These are phyloP conservation scores for Arthrobotrys megalospora DNA, from an alignment of 2,329 filamentous ascomycete genomes.

Conservation along the genomic window DNA sequence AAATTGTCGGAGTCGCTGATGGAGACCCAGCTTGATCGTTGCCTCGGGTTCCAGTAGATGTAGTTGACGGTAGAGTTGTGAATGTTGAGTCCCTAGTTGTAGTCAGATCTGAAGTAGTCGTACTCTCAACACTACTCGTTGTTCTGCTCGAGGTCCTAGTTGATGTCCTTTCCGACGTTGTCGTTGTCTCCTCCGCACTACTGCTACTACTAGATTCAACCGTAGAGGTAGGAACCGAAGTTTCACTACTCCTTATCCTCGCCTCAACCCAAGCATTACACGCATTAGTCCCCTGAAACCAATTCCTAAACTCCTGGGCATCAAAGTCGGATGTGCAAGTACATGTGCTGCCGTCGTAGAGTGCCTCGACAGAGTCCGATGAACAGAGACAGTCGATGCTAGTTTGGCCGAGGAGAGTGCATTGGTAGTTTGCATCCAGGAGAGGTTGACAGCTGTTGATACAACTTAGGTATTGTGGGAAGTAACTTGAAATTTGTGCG, in stretches of 20 bases:
- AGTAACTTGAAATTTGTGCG: slow-evolving; percentile 42
- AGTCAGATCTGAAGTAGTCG: slow-evolving; percentile 23
- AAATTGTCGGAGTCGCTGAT: slow-evolving; percentile 22
- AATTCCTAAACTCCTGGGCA: slow-evolving; percentile 56
- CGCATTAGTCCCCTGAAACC: slow-evolving; percentile 49
- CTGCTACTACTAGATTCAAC: neutral
- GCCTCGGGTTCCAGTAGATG: slow-evolving; percentile 4
- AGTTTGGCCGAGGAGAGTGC: slow-evolving; percentile 34
- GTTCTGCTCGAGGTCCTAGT: slow-evolving; percentile 17
- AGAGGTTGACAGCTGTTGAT: slow-evolving; percentile 52
- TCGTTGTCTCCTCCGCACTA: slow-evolving; percentile 25
- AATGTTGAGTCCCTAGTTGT: slow-evolving; percentile 50
- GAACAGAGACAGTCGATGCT: slow-evolving; percentile 51
- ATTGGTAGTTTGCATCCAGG: slow-evolving; percentile 49
- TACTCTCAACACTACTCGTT: slow-evolving; percentile 18
- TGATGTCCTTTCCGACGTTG: slow-evolving; percentile 14
- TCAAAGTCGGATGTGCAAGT: slow-evolving; percentile 56
- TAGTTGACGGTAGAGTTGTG: slow-evolving; percentile 30
- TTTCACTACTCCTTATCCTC: slow-evolving; percentile 43
- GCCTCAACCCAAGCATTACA: slow-evolving; percentile 52
- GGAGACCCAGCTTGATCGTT: slow-evolving; percentile 7
- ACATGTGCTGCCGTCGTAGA: slow-evolving; percentile 55
- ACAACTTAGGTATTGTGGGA: slow-evolving; percentile 50
- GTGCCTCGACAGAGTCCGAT: slow-evolving; percentile 47
- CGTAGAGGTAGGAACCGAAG: slow-evolving; percentile 29